phyloP scores from a whole-genome alignment of 2,329 filamentous ascomycete genomes.

The Aspergillus sp. region DNA sequence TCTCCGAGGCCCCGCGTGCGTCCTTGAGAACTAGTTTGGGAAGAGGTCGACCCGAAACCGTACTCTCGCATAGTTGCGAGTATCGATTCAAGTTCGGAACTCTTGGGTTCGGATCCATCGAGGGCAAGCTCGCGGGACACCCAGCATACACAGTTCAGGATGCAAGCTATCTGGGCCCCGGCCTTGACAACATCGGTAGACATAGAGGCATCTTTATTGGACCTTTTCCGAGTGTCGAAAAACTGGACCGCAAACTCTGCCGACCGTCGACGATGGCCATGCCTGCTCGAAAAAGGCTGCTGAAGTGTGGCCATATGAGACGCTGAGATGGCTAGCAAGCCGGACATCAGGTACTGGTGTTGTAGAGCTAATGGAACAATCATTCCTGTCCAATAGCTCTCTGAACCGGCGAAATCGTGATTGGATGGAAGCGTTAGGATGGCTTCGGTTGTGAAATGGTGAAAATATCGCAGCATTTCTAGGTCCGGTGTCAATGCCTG shows the following conservation, averaged over 20 bases:
- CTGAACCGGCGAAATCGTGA: neutral
- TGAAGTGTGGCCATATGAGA: conserved; percentile 1
- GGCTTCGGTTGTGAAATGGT: conserved; percentile 10
- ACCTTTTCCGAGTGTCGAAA: neutral
- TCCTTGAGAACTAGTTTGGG: too few species aligned
- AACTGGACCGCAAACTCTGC: conserved; percentile 1
- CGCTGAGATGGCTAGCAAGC: conserved; percentile 10
- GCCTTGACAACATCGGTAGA: neutral
- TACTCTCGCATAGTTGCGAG: neutral
- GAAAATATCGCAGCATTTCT: conserved; percentile 13
- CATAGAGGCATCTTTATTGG: neutral
- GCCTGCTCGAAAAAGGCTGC: neutral
- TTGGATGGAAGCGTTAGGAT: conserved; percentile 5
- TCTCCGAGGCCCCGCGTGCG: neutral
- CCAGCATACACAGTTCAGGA: conserved; percentile 7
- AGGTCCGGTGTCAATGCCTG: neutral
- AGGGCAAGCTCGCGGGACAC: neutral
- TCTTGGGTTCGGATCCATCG: neutral
- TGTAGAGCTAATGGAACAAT: conserved; percentile 1
- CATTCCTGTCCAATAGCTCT: conserved; percentile 1
- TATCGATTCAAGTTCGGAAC: neutral
- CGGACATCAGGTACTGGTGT: conserved; percentile 9
- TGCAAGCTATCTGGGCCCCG: neutral
- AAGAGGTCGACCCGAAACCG: neutral
- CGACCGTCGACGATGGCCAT: neutral